Percentiles rank a stretch among this genome's conserved stretches.
phyloP scores from a whole-genome alignment of 441 rosid species.

The Erysimum pusillum region DNA sequence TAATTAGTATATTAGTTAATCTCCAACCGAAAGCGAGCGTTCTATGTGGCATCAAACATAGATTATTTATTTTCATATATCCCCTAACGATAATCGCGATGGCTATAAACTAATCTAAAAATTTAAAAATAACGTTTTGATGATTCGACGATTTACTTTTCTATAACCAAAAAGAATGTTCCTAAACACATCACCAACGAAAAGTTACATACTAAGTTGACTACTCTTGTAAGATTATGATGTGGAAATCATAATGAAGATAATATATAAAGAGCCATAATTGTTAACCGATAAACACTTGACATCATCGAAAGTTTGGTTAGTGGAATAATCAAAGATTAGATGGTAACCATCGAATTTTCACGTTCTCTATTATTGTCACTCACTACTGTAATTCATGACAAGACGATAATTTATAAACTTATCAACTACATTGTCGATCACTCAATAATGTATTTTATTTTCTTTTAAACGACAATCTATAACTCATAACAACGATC shows the following conservation, averaged over 20 bases:
- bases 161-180: constrained; percentile 25
- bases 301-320: constrained; percentile 33
- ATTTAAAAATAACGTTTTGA: constrained; percentile 6
- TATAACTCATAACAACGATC: background rate
- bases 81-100: constrained; percentile 35
- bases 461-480: background rate
- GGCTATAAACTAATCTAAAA: constrained; percentile 16
- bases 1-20: constrained; percentile 33
- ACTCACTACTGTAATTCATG: background rate
- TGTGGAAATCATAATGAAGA: constrained; percentile 24
- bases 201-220: constrained; percentile 38
- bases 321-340: constrained; percentile 23
- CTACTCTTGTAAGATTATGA: constrained; percentile 30
- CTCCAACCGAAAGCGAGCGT: constrained; percentile 44
- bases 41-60: constrained; percentile 39
- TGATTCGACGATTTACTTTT: constrained; percentile 32
- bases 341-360: background rate
- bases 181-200: constrained; percentile 32
- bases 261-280: constrained; percentile 9
- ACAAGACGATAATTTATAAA: background rate
- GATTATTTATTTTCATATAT: constrained; percentile 19
- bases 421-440: background rate
- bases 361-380: constrained; percentile 17
- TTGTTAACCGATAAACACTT: constrained; percentile 36
- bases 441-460: background rate